Conservation (phyloP, 2,329 filamentous ascomycete species). For the Simplicillium sp. region DNA sequence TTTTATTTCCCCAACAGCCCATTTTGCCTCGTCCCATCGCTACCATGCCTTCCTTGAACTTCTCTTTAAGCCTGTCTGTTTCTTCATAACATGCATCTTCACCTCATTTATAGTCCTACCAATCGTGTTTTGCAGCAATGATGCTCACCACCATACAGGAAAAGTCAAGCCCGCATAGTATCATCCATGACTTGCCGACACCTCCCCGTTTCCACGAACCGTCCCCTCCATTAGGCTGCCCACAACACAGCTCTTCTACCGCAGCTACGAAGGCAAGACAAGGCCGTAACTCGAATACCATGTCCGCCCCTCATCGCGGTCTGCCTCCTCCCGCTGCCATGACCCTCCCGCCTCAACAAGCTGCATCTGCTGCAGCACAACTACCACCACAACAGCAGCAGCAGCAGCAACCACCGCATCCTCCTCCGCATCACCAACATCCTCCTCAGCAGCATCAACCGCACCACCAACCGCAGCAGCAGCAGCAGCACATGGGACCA, state of each 20-base stretch:
- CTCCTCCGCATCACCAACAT: conserved; percentile 5
- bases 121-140: conserved; percentile 24
- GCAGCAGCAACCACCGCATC: conserved; percentile 4
- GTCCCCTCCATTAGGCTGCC: conserved; percentile 33
- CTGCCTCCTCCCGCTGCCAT: conserved; percentile 60
- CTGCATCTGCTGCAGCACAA: conserved; percentile 57
- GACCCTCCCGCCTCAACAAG: conserved; percentile 21
- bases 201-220: conserved; percentile 45
- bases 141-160: conserved; percentile 56
- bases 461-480: conserved; percentile 13
- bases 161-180: conserved; percentile 48
- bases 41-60: too few species aligned
- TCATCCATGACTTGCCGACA: conserved; percentile 53
- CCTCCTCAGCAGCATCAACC: conserved; percentile 8
- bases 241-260: too few species aligned
- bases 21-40: too few species aligned
- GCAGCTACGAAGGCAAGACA: conserved; percentile 37
- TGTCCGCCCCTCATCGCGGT: conserved; percentile 50
- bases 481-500: conserved; percentile 14
- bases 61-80: too few species aligned
- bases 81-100: too few species aligned
- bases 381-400: background rate
- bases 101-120: conserved; percentile 5
- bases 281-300: conserved; percentile 39
- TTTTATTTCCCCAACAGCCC: too few species aligned